phyloP scores from a whole-genome alignment of 768 basidiomycete species.

The Kwoniella dejecticola region DNA sequence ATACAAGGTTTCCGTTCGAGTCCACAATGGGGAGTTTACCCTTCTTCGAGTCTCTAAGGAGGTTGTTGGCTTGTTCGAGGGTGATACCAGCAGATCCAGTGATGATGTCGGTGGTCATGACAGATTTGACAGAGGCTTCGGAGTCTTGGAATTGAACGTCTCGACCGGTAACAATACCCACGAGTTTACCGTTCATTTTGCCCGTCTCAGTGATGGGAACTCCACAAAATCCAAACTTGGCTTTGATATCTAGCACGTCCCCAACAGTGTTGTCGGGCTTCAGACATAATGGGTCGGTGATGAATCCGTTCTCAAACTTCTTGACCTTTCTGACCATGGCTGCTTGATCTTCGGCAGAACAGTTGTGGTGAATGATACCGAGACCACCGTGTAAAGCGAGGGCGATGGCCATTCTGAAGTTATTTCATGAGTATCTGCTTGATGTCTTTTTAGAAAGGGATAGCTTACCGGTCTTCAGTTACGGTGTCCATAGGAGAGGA shows the following conservation, averaged over 20 bases:
- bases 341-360: constrained; percentile 73
- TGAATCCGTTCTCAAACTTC: constrained; percentile 98
- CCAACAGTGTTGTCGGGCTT: constrained; percentile 75
- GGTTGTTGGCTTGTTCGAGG: constrained; percentile 84
- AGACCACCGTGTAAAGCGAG: constrained; percentile 83
- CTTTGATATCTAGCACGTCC: constrained; percentile 91
- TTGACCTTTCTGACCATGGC: constrained; percentile 98
- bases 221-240: constrained; percentile 87
- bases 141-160: constrained; percentile 89
- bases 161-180: constrained; percentile 94
- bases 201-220: constrained; percentile 96
- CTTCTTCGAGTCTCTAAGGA: constrained; percentile 94
- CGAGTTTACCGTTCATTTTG: constrained; percentile 80
- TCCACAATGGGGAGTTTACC: constrained; percentile 92
- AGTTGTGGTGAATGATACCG: constrained; percentile 97
- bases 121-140: constrained; percentile 66
- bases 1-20: constrained; percentile 65
- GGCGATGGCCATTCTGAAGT: constrained; percentile 56
- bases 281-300: constrained; percentile 88
- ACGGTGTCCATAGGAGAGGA: constrained; percentile 99
- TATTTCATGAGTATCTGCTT: constrained; percentile 48
- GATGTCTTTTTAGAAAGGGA: background rate
- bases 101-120: constrained; percentile 89
- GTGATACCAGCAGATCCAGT: constrained; percentile 87
- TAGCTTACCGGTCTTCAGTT: constrained; percentile 80